phyloP scores from a whole-genome alignment of 805 yeast genomes.

The Komagataella pseudopastoris region DNA sequence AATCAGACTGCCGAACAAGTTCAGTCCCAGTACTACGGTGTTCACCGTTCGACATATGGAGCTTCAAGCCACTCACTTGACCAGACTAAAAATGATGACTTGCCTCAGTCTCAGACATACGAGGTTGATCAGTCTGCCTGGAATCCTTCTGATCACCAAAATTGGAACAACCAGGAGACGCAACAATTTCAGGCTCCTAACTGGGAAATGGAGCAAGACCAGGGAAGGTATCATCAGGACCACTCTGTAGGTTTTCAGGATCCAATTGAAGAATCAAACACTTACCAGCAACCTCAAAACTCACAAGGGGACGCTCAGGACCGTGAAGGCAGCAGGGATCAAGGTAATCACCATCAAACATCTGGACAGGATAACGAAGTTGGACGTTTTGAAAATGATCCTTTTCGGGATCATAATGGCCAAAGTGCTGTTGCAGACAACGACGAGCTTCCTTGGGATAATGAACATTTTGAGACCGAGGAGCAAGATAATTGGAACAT shows the following conservation, averaged over 20 bases:
- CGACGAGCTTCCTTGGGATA: constrained; percentile 10
- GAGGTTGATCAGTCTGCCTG: neutral
- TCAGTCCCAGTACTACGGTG: neutral
- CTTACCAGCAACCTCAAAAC: neutral
- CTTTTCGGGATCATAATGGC: neutral
- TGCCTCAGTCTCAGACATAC: neutral
- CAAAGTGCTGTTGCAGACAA: constrained; percentile 6
- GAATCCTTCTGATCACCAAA: neutral
- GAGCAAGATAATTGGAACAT: neutral
- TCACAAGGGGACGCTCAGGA: neutral
- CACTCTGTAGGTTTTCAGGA: neutral
- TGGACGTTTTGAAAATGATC: neutral
- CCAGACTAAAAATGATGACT: neutral
- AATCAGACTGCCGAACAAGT: neutral
- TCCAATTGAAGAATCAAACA: neutral
- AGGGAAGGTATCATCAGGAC: neutral
- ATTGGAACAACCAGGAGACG: neutral
- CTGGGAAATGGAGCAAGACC: neutral
- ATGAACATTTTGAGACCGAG: constrained; percentile 1
- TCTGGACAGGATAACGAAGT: neutral
- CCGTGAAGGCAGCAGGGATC: neutral
- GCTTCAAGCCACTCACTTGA: neutral
- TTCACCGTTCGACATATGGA: neutral
- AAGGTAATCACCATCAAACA: neutral
- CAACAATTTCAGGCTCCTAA: neutral